phyloP scores from a whole-genome alignment of 805 yeast genomes.

The Cyberlindnera lachancei region DNA sequence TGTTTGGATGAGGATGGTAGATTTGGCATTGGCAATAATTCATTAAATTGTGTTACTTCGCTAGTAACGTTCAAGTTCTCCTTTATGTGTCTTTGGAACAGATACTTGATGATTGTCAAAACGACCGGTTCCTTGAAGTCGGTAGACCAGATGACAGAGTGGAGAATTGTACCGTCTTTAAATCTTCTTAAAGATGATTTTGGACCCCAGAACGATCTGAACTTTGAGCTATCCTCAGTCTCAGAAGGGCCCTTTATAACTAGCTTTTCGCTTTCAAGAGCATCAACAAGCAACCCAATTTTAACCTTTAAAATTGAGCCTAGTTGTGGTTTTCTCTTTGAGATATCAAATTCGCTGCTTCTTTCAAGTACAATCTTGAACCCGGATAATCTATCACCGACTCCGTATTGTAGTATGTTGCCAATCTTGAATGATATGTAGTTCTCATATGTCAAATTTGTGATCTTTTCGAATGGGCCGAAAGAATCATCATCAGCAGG shows the following conservation, averaged over 20 bases:
- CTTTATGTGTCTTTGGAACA: slow-evolving; percentile 56
- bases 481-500: slow-evolving; percentile 37
- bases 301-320: slow-evolving; percentile 27
- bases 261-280: slow-evolving; percentile 68
- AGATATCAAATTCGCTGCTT: slow-evolving; percentile 25
- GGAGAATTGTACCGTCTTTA: slow-evolving; percentile 84
- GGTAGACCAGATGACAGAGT: slow-evolving; percentile 82
- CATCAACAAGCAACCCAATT: slow-evolving; percentile 62
- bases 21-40: slow-evolving; percentile 51
- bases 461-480: slow-evolving; percentile 64
- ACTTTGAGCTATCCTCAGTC: slow-evolving; percentile 47
- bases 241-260: slow-evolving; percentile 85
- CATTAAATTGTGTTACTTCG: slow-evolving; percentile 39
- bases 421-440: slow-evolving; percentile 56
- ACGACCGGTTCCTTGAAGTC: slow-evolving; percentile 54
- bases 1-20: slow-evolving; percentile 50
- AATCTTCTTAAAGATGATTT: slow-evolving; percentile 83
- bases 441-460: slow-evolving; percentile 62
- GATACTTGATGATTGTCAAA: slow-evolving; percentile 54
- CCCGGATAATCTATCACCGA: slow-evolving; percentile 39
- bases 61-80: slow-evolving; percentile 26
- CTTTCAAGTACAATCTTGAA: slow-evolving; percentile 28
- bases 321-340: slow-evolving; percentile 46
- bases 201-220: slow-evolving; percentile 85
- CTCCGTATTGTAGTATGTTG: slow-evolving; percentile 46